A percentile compares a stretch with the other conserved stretches of the same genome.
Conservation (phyloP, 73 alveolate species). For the Tetrahymena borealis region DNA sequence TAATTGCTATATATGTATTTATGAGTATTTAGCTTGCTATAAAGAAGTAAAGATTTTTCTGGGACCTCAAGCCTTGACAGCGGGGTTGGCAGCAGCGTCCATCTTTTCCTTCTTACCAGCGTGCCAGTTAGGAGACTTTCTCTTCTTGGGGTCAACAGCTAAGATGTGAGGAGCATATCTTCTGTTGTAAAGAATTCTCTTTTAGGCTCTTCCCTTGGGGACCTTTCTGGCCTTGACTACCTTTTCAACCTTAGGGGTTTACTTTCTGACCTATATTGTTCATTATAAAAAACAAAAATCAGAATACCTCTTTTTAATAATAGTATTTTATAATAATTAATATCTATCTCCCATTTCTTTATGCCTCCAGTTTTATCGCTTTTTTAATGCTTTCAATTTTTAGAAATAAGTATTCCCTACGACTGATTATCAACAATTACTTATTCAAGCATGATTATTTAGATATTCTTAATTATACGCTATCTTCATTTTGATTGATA, state of each 20-base stretch:
- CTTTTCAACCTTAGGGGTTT: slow-evolving; percentile 65
- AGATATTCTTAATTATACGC: too few species aligned
- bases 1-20: not conserved
- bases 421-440: too few species aligned
- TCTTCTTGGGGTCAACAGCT: slow-evolving; percentile 20
- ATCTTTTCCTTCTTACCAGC: slow-evolving; percentile 45
- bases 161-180: slow-evolving; percentile 48
- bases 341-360: not conserved
- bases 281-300: not conserved
- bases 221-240: slow-evolving; percentile 81
- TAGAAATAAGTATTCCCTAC: too few species aligned
- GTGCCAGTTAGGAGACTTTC: slow-evolving; percentile 47
- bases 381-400: too few species aligned
- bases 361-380: too few species aligned
- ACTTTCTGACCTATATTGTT: slow-evolving; percentile 23
- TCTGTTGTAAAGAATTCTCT: slow-evolving; percentile 87
- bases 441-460: too few species aligned
- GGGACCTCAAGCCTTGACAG: not conserved
- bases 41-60: not conserved
- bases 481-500: too few species aligned
- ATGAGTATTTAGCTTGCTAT: not conserved
- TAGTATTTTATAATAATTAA: not conserved
- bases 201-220: slow-evolving; percentile 93
- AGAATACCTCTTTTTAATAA: not conserved
- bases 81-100: slow-evolving; percentile 19